A percentile compares a stretch with the other conserved stretches of the same genome.
phyloP scores from a whole-genome alignment of 2,329 filamentous ascomycete species.

The Cyanodermella asteris region DNA sequence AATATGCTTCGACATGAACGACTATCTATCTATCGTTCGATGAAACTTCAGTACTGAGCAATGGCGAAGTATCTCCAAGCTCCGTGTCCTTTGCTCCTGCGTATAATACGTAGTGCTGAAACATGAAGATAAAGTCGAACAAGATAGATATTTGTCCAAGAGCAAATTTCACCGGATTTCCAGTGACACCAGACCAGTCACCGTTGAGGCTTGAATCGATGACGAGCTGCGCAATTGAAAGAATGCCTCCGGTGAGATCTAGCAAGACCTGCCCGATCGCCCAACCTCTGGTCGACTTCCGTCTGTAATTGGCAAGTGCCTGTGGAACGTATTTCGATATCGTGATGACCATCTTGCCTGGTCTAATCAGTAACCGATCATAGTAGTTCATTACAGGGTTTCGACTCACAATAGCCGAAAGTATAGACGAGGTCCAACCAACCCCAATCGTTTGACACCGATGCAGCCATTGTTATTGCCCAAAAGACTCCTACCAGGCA shows the following conservation, averaged over 20 bases:
- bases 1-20: too few species aligned
- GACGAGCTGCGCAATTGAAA: conserved; percentile 61
- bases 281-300: conserved; percentile 73
- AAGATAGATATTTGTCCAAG: conserved; percentile 67
- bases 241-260: conserved; percentile 58
- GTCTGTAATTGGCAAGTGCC: conserved; percentile 59
- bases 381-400: too few species aligned
- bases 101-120: conserved; percentile 77
- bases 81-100: conserved; percentile 11
- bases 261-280: conserved; percentile 65
- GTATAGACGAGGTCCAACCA: conserved; percentile 30
- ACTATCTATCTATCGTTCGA: too few species aligned
- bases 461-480: conserved; percentile 19
- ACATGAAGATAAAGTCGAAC: conserved; percentile 70
- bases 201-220: conserved; percentile 68
- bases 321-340: conserved; percentile 87
- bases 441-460: background rate
- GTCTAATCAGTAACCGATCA: too few species aligned
- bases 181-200: conserved; percentile 69
- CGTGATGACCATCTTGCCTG: conserved; percentile 75
- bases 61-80: too few species aligned
- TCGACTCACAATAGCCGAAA: conserved; percentile 61
- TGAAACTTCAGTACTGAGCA: too few species aligned
- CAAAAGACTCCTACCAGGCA: conserved; percentile 28
- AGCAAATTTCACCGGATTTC: conserved; percentile 77